Evolutionary conservation across 2,329 filamentous ascomycete genomes (phyloP), one percentile per base, ranked within the genome.

Genomic region (Ceratocystis cubensis): DNA sequence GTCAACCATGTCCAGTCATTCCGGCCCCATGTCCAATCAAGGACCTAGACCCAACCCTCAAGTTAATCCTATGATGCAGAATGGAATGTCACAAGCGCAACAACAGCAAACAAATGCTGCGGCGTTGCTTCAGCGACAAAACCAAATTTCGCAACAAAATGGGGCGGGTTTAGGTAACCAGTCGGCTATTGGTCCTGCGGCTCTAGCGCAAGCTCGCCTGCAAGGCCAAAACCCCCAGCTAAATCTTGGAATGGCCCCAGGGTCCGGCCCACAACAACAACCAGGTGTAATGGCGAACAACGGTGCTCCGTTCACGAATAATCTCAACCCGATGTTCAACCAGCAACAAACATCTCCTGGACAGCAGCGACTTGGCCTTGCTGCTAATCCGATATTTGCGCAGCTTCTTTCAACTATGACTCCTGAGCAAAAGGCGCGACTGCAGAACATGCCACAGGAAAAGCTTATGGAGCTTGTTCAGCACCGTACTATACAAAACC

Each of bases 251-350:
- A 28, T 65, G 30, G 30, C 37, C 20, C n/a, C 61, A n/a, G 41
- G 63, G 76, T 25, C 46, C n/a, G 45, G 57, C 15, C 7, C 74
- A 20, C 78, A 78, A 57, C 65, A 66, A n/a, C 65, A 66, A 62
- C 3, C 22, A 6, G 50, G 63, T 37, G 76, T 76, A 57, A 75
- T 78, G 67, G 77, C 76, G 4, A 80, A 79, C 61, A 77, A 74
- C 3, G 78, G 76, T 63, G 74, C 77, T 2, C 78, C 77, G 2
- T 84, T 84, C 71, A 79, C 78, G 17, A 78, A 80, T 66, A 77
- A 79, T 33, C 74, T 81, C 15, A 78, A 83, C 69, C 79, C 79
- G 15, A 77, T 81, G 3, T 85, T 86, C 70, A 82, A 79, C 69
- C 81, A 82, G 71, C 65, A 81, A 79, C 45, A 79, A 79, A 65